Percentiles rank a stretch among this genome's conserved stretches.
phyloP scores from a whole-genome alignment of 2,329 filamentous ascomycete genomes.

The Diaporthe destruens region DNA sequence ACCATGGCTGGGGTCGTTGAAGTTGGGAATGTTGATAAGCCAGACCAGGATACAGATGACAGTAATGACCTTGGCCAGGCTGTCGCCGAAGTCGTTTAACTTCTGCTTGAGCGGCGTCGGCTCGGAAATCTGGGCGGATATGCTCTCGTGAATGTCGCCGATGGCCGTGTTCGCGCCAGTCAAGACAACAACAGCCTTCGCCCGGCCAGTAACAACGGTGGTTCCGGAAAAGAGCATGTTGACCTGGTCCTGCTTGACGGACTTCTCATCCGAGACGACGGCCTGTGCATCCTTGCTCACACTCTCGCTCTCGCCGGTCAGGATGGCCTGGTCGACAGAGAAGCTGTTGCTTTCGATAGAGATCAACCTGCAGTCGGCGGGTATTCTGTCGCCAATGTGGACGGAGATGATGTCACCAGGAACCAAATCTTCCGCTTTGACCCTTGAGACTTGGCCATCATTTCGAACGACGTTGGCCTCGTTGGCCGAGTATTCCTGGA shows the following conservation, averaged over 20 bases:
- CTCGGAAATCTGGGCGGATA: conserved; percentile 96
- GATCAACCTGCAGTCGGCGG: conserved; percentile 91
- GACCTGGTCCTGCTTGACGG: conserved; percentile 96
- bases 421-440: conserved; percentile 97
- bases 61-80: conserved; percentile 96
- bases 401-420: conserved; percentile 93
- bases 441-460: conserved; percentile 77
- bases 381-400: conserved; percentile 90
- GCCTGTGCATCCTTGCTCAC: conserved; percentile 83
- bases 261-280: conserved; percentile 80
- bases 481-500: conserved; percentile 99
- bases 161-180: conserved; percentile 94
- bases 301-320: conserved; percentile 98
- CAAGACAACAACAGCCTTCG: conserved; percentile 88
- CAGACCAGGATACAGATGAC: conserved; percentile 96
- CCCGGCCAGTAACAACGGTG: conserved; percentile 94
- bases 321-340: conserved; percentile 93
- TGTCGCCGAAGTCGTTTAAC: conserved; percentile 97
- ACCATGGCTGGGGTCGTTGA: conserved; percentile 93
- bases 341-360: conserved; percentile 98
- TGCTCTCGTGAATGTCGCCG: conserved; percentile 98
- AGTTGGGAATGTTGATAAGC: conserved; percentile 98
- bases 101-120: conserved; percentile 98
- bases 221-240: conserved; percentile 99
- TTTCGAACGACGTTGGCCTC: conserved; percentile 93